Conservation (phyloP, 2,329 filamentous ascomycete species). For the Aspergillus novofumigatus region DNA sequence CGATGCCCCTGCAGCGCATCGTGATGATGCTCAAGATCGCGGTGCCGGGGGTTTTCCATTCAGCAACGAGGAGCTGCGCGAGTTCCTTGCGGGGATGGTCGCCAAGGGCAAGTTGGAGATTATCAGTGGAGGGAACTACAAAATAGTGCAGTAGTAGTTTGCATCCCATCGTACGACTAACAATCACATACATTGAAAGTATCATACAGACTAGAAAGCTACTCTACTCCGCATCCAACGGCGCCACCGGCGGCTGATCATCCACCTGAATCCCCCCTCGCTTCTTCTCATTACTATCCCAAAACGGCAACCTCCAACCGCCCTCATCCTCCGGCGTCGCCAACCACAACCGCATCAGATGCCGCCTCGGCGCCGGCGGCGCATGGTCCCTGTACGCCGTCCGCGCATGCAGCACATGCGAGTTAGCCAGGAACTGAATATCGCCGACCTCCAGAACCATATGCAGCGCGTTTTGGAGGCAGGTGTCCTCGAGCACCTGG, state of each 20-base stretch:
- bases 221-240: constrained; percentile 75
- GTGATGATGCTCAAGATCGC: constrained; percentile 94
- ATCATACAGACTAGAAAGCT: neutral
- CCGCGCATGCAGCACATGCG: constrained; percentile 73
- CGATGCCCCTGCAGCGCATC: constrained; percentile 78
- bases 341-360: constrained; percentile 81
- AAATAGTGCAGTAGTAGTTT: constrained; percentile 36
- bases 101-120: constrained; percentile 64
- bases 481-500: constrained; percentile 69
- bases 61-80: constrained; percentile 80
- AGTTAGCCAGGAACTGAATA: constrained; percentile 81
- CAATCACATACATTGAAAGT: neutral
- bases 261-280: constrained; percentile 85
- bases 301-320: constrained; percentile 80
- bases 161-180: neutral
- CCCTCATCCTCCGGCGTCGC: constrained; percentile 77
- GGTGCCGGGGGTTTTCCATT: constrained; percentile 84
- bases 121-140: constrained; percentile 65
- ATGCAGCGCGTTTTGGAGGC: constrained; percentile 68
- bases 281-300: constrained; percentile 78
- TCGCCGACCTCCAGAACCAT: constrained; percentile 85
- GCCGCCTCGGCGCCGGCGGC: constrained; percentile 65
- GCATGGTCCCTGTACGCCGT: constrained; percentile 73
- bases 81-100: constrained; percentile 77
- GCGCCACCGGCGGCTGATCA: constrained; percentile 68